Evolutionary conservation across 2,329 filamentous ascomycete species (phyloP), one percentile per base, ranked within the genome.

Genomic region (Monosporascus ibericus): DNA sequence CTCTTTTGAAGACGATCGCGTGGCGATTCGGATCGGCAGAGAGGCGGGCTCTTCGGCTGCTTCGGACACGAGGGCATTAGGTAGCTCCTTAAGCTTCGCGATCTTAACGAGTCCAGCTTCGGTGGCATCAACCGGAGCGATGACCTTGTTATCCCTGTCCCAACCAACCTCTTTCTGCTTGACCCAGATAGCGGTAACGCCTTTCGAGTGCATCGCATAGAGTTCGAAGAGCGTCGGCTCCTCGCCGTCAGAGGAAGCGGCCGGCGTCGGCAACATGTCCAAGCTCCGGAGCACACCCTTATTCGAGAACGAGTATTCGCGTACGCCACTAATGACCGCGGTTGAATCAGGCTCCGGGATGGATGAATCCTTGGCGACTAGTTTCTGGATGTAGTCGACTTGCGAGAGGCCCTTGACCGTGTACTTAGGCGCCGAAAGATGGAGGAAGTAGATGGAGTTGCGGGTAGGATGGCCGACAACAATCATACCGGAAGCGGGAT

Each of bases 401-500:
- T 99, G 94, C 25, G 88, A 88, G 70, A 96, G 82, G 58, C 82
- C 80, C 73, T 82, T 84, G 55, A 97, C 76, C 63, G 86, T 89
- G 75, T 99, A 97, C 71, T 90, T 90, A 20, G 94, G 94, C 40
- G 92, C 92, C 49, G 92, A 97, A 38, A 99, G 77, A 65, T 97
- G 92, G 48, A 96, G 84, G 73, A 99, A 95, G 75, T 96, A 99
- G 70, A 99, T 86, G 7, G 92, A 96, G 75, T 99, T 99, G 58
- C 94, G 85, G 2, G 92, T 97, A 11, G 95, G 94, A 65, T 99
- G 94, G 37, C 92, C 95, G 55, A 99, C 88, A 55, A 95, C 84
- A 66, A 99, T 88, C 74, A 97, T 95, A 53, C 92, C 92, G 30
- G 92, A 94, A 58, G 85, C 81, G 6, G 94, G 87, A 68, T 99